Percentiles rank a stretch among this genome's conserved stretches.
Evolutionary conservation across 2,329 filamentous ascomycete species (phyloP).

Genomic region (Aspergillus sp.): DNA sequence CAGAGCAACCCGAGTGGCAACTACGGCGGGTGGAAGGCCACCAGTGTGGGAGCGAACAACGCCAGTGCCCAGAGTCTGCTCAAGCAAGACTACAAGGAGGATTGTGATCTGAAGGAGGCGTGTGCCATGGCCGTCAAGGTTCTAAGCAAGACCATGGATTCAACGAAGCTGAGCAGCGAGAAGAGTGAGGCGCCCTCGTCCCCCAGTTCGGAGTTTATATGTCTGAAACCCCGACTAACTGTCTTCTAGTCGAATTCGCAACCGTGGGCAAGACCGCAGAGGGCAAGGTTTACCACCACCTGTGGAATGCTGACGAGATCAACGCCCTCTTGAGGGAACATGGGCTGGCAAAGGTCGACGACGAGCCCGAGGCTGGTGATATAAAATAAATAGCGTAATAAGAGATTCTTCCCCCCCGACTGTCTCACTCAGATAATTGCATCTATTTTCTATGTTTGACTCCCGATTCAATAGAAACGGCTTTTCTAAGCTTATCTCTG

Average conservation of each 20-base stretch:
- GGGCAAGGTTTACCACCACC: conserved; percentile 95
- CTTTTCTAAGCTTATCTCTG: conserved; percentile 6
- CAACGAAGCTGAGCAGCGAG: conserved; percentile 96
- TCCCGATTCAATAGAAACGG: conserved; percentile 1
- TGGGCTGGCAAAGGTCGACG: conserved; percentile 78
- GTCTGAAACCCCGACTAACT: neutral
- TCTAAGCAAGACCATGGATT: conserved; percentile 99
- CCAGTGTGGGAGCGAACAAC: conserved; percentile 96
- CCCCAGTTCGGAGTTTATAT: neutral
- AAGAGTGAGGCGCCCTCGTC: conserved; percentile 69
- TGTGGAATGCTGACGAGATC: conserved; percentile 97
- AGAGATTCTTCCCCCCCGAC: conserved; percentile 21
- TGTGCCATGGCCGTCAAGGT: conserved; percentile 98
- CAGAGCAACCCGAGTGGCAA: conserved; percentile 98
- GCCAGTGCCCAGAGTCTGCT: conserved; percentile 93
- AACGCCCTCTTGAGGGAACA: conserved; percentile 92
- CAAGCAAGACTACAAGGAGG: conserved; percentile 99
- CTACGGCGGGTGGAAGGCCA: conserved; percentile 99
- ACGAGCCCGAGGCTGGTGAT: conserved; percentile 61
- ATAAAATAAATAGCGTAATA: conserved; percentile 34
- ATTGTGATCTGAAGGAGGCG: conserved; percentile 92
- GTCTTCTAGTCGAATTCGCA: conserved; percentile 82
- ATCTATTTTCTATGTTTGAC: conserved; percentile 11
- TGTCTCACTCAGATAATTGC: conserved; percentile 29
- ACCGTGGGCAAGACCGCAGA: conserved; percentile 94